Conservation (phyloP, 2,329 filamentous ascomycete genomes). For the Trichoderma sp. region DNA sequence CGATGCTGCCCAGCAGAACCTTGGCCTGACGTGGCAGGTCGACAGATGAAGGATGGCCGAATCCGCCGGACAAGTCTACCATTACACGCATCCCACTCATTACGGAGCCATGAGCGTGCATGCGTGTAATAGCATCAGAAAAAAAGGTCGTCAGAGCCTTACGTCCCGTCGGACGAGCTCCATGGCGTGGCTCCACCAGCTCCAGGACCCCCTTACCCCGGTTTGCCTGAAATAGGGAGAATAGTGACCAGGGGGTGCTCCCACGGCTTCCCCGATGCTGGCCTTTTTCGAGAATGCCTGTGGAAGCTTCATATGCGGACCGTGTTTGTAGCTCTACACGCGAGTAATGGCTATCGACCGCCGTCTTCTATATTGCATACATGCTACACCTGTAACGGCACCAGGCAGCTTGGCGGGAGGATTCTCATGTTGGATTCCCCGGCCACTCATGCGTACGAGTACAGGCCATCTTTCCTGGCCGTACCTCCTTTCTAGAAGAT, state of each 20-base stretch:
- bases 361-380: not conserved
- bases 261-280: constrained; percentile 11
- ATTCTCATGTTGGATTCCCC: not conserved
- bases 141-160: not conserved
- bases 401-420: not conserved
- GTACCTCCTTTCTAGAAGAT: constrained; percentile 9
- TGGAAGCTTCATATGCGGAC: not conserved
- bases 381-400: not conserved
- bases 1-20: constrained; percentile 12
- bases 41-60: not conserved
- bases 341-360: not conserved
- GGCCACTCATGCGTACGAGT: not conserved
- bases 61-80: not conserved
- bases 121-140: not conserved
- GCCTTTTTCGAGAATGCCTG: not conserved
- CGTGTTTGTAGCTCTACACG: not conserved
- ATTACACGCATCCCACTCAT: not conserved
- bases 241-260: not conserved
- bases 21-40: constrained; percentile 13
- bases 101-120: not conserved
- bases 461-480: not conserved
- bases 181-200: constrained; percentile 1
- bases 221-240: constrained; percentile 1
- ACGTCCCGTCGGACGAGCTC: not conserved
- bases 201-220: not conserved